Evolutionary conservation across 2,329 filamentous ascomycete genomes (phyloP).

Genomic region (Zalaria sp.): DNA sequence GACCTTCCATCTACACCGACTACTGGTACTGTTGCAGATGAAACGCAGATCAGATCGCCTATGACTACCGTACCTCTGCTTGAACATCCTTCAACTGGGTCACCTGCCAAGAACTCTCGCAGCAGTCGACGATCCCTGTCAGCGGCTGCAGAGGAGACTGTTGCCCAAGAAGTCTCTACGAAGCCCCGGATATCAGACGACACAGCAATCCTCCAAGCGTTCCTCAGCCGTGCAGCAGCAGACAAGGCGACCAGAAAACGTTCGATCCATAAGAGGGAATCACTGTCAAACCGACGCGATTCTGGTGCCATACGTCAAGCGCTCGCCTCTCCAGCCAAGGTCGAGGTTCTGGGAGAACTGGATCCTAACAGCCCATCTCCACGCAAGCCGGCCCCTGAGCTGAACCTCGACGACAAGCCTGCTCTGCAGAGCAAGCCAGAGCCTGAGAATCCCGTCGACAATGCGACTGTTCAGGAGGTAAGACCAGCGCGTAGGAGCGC

Average conservation of each 20-base stretch:
- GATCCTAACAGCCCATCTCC: slow-evolving; percentile 33
- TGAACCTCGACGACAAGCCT: too few species aligned
- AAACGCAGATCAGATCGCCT: too few species aligned
- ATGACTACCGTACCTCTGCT: too few species aligned
- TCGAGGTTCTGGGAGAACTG: slow-evolving; percentile 27
- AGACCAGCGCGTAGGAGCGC: slow-evolving; percentile 1
- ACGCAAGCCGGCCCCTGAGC: slow-evolving; percentile 10
- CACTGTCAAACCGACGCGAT: slow-evolving; percentile 31
- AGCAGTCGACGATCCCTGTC: slow-evolving; percentile 8
- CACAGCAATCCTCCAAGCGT: slow-evolving; percentile 34
- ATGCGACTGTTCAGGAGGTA: not conserved
- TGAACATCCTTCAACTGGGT: not conserved
- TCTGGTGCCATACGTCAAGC: slow-evolving; percentile 32
- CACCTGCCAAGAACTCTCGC: slow-evolving; percentile 1
- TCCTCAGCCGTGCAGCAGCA: slow-evolving; percentile 33
- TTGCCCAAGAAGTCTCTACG: slow-evolving; percentile 9
- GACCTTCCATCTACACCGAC: too few species aligned
- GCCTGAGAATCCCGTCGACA: not conserved
- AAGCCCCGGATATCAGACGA: slow-evolving; percentile 28
- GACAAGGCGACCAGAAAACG: slow-evolving; percentile 21
- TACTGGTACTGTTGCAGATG: too few species aligned
- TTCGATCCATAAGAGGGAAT: slow-evolving; percentile 23
- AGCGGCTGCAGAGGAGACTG: slow-evolving; percentile 19
- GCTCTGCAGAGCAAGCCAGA: not conserved
- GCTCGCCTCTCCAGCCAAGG: slow-evolving; percentile 28